Evolutionary conservation across 31 red algal genomes (phyloP), one percentile per base, ranked within the genome.

Genomic region (Odonthalia washingtoniensis): DNA sequence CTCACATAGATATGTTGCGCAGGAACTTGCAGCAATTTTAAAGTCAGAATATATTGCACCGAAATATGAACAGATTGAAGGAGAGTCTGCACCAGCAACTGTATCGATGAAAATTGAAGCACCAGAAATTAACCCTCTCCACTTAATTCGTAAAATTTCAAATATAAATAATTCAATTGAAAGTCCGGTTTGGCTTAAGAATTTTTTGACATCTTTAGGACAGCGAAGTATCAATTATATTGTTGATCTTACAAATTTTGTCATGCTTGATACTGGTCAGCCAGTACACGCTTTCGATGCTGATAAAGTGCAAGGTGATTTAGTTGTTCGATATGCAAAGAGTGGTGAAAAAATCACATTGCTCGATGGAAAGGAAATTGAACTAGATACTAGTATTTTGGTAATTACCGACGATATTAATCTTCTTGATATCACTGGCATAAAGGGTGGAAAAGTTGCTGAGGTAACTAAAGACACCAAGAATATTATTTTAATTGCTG

Each of bases 221-320:
- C 33, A 38, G 38, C 72, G 72, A 40, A 40, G 32, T 38, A 76
- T 76, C 37, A 76, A 76, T 38, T 31, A 34, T 28, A 38, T 41
- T 30, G 72, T 76, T 45, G 72, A 76, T 45, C 27, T 76, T 30
- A 76, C 72, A 2, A 76, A 76, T 38, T 76, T 38, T 38, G 72
- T 76, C 41, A 40, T 76, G 38, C 72, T 43, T 45, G 72, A 76
- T 38, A 31, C 38, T 45, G 72, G 72, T 45, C 72, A 76, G 41
- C 72, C 72, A 30, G 28, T 76, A 30, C 72, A 76, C 37, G 72
- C 72, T 28, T 76, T 76, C 72, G 72, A 76, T 38, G 37, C 37
- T 28, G 35, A 40, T 45, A 76, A 76, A 45, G 37, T 76, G 32
- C 41, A 40, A 76, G 72, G 38, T 31, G 38, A 40, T 38, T 30